Evolutionary conservation across 352 stramenopile species (phyloP).

Genomic region (Phytopythium sindhum): DNA sequence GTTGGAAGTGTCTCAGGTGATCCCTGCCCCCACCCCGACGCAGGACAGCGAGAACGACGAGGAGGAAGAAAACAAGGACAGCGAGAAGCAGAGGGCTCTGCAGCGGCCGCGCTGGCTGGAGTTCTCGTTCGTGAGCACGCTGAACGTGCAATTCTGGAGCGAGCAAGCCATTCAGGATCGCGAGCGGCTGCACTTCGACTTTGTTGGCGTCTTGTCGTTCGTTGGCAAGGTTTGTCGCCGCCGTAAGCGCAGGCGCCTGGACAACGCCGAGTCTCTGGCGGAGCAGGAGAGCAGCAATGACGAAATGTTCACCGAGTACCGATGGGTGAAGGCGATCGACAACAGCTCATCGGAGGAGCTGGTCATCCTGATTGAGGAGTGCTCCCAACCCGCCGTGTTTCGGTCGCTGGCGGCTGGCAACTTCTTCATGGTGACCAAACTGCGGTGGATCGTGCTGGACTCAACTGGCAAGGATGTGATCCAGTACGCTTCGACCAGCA

Average conservation of each 20-base stretch:
- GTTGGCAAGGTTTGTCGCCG: constrained; percentile 38
- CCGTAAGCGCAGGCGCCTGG: constrained; percentile 22
- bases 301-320: constrained; percentile 23
- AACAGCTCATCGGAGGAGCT: constrained; percentile 40
- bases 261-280: not conserved
- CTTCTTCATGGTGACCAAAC: constrained; percentile 52
- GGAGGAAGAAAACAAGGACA: not conserved
- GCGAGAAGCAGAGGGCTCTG: constrained; percentile 1
- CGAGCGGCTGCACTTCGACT: constrained; percentile 49
- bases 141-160: constrained; percentile 26
- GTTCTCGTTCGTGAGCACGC: constrained; percentile 37
- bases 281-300: not conserved
- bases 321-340: constrained; percentile 71
- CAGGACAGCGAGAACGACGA: not conserved
- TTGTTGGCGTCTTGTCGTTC: constrained; percentile 56
- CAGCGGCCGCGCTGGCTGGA: constrained; percentile 35
- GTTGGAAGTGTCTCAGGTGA: constrained; percentile 30
- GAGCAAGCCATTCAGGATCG: constrained; percentile 9
- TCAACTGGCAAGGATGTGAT: constrained; percentile 11
- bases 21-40: constrained; percentile 14
- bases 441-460: constrained; percentile 34
- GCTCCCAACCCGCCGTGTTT: constrained; percentile 46
- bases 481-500: constrained; percentile 42
- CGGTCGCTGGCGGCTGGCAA: constrained; percentile 42
- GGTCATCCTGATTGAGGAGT: constrained; percentile 36